Base-by-base conservation (phyloP, 75 land plant species). In the Ceratopteris richardii region DNA sequence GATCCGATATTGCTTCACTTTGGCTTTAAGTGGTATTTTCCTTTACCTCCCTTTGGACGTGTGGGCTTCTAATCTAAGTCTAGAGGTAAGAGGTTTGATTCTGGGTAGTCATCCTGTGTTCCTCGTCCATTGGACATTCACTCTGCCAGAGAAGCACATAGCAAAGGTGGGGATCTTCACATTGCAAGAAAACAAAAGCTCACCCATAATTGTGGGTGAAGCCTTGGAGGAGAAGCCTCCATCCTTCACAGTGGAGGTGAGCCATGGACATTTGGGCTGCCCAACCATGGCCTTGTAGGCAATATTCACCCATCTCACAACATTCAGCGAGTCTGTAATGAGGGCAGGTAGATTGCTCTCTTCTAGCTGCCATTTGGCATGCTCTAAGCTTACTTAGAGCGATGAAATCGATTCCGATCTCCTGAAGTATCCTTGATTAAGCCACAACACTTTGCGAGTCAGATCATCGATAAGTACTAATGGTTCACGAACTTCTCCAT, bases 281-380 rank as follows among this genome's bases (percentile, higher is more conserved):
- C 99, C 96, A 17, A 90, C 82, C 85, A 95, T 66, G 51, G 83
- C 79, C 70, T 80, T 86, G 79, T 90, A 95, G 0, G 99, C 97
- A 0, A 84, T 75, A 47, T 95, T 95, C 2, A 79, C 82, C 69
- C 89, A 69, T 52, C 88, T 64, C 3, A 86, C 92, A 42, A 59
- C 51, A 71, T 83, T 80, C 27, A 51, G 62, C 0, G 79, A 71
- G 30, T 95, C 99, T 1, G 99, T 81, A 28, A 95, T 63, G 1
- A 95, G 66, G 0, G 82, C 77, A 0, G 99, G 99, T 54, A 80
- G 26, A 0, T 50, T 51, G 25, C 70, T 83, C 26, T 72, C 46
- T 60, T 95, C 96, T 0, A 95, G 64, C 44, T 86, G 82, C 43
- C 61, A 61, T 48, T 86, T 85, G 1, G 84, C 82, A 10, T 69